A percentile compares a stretch with the other conserved stretches of the same genome.
Conservation (phyloP, 768 basidiomycete species). For the Tremella mesenterica region DNA sequence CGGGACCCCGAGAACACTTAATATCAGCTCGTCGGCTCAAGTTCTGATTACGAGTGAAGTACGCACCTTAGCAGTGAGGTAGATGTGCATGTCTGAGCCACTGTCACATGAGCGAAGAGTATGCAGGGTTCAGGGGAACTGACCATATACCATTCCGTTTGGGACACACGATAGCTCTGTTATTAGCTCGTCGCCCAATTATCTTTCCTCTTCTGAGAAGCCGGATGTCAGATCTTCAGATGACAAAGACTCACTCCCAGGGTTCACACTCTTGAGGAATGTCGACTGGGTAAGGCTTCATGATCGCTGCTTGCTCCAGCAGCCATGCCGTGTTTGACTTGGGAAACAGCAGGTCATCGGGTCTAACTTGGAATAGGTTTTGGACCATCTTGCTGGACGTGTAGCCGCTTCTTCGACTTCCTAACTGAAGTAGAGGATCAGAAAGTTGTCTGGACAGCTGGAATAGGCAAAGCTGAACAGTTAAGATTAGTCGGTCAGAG, state of each 20-base stretch:
- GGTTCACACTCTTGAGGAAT: constrained; percentile 5
- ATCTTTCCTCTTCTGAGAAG: neutral
- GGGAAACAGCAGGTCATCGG: constrained; percentile 1
- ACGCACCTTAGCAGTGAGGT: constrained; percentile 16
- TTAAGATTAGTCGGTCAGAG: no score
- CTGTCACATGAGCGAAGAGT: neutral
- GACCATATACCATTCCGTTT: constrained; percentile 17
- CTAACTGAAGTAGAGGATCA: no score
- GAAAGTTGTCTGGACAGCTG: no score
- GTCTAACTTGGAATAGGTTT: no score
- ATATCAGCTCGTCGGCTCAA: constrained; percentile 50
- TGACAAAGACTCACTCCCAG: constrained; percentile 11
- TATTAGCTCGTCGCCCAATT: neutral
- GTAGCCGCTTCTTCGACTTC: no score
- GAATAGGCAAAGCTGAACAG: no score
- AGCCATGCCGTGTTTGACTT: neutral
- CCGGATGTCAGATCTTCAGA: no score
- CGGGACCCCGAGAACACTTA: constrained; percentile 77
- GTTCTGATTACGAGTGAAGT: constrained; percentile 17
- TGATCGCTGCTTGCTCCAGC: neutral
- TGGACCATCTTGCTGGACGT: no score
- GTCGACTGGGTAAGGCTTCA: neutral
- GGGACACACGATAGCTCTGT: constrained; percentile 9
- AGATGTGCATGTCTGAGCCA: constrained; percentile 26
- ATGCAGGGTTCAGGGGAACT: neutral